Base-by-base conservation (phyloP, 2,329 filamentous ascomycete genomes). In the Aspergillus phoenicis region DNA sequence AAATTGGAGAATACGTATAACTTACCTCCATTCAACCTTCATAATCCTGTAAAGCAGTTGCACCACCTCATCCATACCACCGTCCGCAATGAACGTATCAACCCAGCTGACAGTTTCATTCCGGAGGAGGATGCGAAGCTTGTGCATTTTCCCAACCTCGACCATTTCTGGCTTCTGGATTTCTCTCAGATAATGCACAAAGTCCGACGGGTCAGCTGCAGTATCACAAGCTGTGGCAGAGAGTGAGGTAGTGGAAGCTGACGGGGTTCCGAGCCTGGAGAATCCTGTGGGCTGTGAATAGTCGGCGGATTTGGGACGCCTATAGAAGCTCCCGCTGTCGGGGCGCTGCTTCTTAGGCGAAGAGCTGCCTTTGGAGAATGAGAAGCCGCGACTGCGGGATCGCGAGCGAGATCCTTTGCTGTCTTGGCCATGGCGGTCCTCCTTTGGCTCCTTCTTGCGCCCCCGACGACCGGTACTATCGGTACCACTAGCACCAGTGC, bases 51-150 rank as follows among this genome's bases (percentile, higher is more conserved):
- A 89, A 52, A 98, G 82, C 58, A 98, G 80, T 41, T 86, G 87
- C 38, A 97, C 90, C 64, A 98, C 91, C 75, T 97, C 92, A 66
- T 90, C 86, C 93, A 98, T 96, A 20, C 95, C 95, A 15, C 91
- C 93, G 64, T 93, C 88, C 43, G 87, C 84, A 68, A 98, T 91
- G 74, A 98, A 99, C 11, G 88, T 86, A 73, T 98, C 92, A 3
- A 96, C 96, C 95, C 95, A 99, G 11, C 90, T 87, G 5, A 99
- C 92, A 0, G 94, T 96, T 80, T 99, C 95, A 71, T 98, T 98
- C 17, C 95, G 88, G 57, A 99, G 83, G 56, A 98, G 80, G 20
- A 97, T 84, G 13, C 94, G 87, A 49, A 99, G 84, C 78, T 98
- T 98, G 79, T 98, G 95, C 38, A 99, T 80, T 74, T 95, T 94